Evolutionary conservation across 1,139 yeast species (phyloP), one percentile per base, ranked within the genome.

Genomic region (Yamadazyma aaseri): DNA sequence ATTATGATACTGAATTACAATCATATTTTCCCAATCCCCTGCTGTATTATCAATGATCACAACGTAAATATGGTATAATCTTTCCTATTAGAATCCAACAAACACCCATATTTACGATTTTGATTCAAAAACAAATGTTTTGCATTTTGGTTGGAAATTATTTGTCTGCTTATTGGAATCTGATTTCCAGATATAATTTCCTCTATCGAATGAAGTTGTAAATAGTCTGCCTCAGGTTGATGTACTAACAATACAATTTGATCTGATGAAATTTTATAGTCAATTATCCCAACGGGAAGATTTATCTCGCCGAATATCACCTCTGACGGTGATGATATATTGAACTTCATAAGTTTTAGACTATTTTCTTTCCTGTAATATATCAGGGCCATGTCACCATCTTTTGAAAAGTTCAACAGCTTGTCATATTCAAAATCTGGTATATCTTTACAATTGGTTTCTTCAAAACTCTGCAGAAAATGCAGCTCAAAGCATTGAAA

Each of bases 51-150:
- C 26, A 32, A 7, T 33, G 12, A 37, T 23, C 36, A 40, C n/a
- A 49, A 30, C 29, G 43, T 46, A 29, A 71, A 55, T 3, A 72
- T 56, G 7, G 56, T 39, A 47, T 72, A 75, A 29, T 60, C 59
- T 36, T 63, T 64, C 32, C 58, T 55, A 25, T 63, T 58, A 2
- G 51, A 40, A 35, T 71, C 76, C 17, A 74, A 45, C 17, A 74
- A 39, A 43, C 76, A 73, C 1, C 69, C 74, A 29, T 40, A 45
- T 9, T 38, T 32, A 20, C 40, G 32, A 9, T 14, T n/a, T 10
- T 36, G 35, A 27, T 44, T 41, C 8, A 43, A 15, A 3, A 41
- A 24, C 3, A 47, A 12, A n/a, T 35, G 26, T 7, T 27, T 26
- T 4, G 47, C 45, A 5, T 21, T 18, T 13, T 18, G 14, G 20